These are phyloP conservation scores for sunflower (Helianthus annuus) DNA, from an alignment of 129 eudicot genomes.

Conservation along the genomic window DNA sequence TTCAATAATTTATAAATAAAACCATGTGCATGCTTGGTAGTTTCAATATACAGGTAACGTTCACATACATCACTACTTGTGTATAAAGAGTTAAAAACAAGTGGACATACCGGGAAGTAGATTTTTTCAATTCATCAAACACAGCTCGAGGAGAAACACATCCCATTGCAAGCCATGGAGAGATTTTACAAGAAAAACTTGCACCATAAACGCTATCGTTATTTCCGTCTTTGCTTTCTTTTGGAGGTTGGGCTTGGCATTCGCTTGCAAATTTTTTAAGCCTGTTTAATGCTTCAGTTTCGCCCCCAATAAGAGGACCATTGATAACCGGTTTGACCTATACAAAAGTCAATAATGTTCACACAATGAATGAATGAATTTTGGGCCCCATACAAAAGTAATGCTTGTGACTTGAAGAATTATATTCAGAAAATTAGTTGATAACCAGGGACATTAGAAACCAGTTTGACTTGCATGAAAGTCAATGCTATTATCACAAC, in stretches of 20 bases:
- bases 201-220: constrained; percentile 85
- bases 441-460: constrained; percentile 47
- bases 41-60: neutral
- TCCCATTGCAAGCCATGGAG: constrained; percentile 96
- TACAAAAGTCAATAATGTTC: constrained; percentile 18
- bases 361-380: neutral
- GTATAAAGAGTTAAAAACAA: neutral
- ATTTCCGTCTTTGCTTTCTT: constrained; percentile 54
- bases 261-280: constrained; percentile 76
- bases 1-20: neutral
- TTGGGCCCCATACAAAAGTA: neutral
- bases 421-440: constrained; percentile 1
- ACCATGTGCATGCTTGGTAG: neutral
- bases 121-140: constrained; percentile 85
- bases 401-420: neutral
- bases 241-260: constrained; percentile 74
- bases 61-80: neutral
- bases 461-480: constrained; percentile 52
- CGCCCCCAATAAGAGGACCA: constrained; percentile 82
- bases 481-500: constrained; percentile 8
- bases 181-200: constrained; percentile 91
- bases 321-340: constrained; percentile 67
- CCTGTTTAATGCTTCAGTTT: constrained; percentile 84
- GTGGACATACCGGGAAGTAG: constrained; percentile 66
- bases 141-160: constrained; percentile 90